Conservation (phyloP, 208 protist species). For the Acanthamoeba triangularis region DNA sequence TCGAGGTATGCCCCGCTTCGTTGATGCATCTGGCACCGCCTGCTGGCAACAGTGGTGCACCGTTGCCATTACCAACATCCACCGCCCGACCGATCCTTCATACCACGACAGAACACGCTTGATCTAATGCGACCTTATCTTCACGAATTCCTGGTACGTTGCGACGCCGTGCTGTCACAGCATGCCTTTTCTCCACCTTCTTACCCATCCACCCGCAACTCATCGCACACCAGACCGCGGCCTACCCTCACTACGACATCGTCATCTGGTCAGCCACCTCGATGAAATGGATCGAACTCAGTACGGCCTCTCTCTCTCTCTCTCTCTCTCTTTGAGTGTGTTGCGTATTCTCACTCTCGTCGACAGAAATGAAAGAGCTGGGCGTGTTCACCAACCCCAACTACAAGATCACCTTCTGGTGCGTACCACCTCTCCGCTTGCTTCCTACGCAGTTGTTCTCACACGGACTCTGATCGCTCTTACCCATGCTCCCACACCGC, state of each 20-base stretch:
- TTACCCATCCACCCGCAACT: not conserved
- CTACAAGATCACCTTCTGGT: constrained; percentile 63
- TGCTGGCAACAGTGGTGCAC: too few species aligned
- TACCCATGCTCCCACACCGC: too few species aligned
- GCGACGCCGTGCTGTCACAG: not conserved
- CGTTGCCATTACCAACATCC: too few species aligned
- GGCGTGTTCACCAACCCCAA: constrained; percentile 63
- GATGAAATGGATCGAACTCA: constrained; percentile 68
- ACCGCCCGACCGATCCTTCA: too few species aligned
- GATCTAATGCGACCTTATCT: constrained; percentile 67
- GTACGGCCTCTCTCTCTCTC: not conserved
- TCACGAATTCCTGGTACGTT: constrained; percentile 58
- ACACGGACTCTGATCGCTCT: not conserved
- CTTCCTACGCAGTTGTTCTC: not conserved
- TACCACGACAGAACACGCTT: not conserved
- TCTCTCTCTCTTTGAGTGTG: not conserved
- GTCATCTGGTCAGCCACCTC: constrained; percentile 70
- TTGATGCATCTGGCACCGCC: not conserved
- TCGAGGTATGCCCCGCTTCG: not conserved
- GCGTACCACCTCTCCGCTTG: not conserved
- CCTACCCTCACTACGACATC: constrained; percentile 63
- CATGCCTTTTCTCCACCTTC: not conserved
- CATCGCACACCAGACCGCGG: not conserved
- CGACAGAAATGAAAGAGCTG: constrained; percentile 39
- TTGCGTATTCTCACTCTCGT: not conserved